phyloP scores from a whole-genome alignment of 768 basidiomycete genomes.

The Naganishia onofrii region DNA sequence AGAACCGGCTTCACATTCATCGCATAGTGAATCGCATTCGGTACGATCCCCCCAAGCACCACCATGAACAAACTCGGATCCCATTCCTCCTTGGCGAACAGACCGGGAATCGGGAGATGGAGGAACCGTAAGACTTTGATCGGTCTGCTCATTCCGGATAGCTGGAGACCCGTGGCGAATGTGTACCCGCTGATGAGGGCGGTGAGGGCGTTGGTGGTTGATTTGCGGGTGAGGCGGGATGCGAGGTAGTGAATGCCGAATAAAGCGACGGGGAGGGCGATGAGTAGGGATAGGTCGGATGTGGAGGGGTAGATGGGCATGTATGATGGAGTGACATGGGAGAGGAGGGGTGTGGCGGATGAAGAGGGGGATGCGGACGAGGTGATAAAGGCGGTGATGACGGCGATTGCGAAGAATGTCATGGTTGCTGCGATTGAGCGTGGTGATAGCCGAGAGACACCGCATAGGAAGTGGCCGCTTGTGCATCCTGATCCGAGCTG shows the following conservation, averaged over 20 bases:
- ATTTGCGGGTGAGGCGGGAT: too few species aligned
- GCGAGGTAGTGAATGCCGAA: conserved; percentile 3
- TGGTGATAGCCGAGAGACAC: conserved; percentile 49
- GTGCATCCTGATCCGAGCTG: conserved; percentile 53
- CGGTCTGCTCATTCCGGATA: conserved; percentile 51
- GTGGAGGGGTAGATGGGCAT: not conserved
- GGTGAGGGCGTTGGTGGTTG: conserved; percentile 12
- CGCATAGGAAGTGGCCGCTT: conserved; percentile 53
- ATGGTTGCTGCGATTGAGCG: conserved; percentile 50
- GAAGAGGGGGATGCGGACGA: conserved; percentile 43
- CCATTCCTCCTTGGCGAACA: conserved; percentile 35
- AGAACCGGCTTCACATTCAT: not conserved
- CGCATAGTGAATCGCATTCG: conserved; percentile 44
- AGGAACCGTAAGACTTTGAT: conserved; percentile 51
- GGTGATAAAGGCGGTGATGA: conserved; percentile 41
- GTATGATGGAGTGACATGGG: not conserved
- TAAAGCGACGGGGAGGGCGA: not conserved
- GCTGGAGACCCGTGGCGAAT: conserved; percentile 49
- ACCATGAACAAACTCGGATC: conserved; percentile 52
- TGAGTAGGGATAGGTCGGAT: not conserved
- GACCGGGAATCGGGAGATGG: conserved; percentile 34
- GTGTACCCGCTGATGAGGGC: conserved; percentile 43
- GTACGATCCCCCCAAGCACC: conserved; percentile 49
- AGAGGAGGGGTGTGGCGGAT: conserved; percentile 35
- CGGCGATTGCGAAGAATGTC: conserved; percentile 48